A percentile compares a stretch with the other conserved stretches of the same genome.
Evolutionary conservation across 2,329 filamentous ascomycete genomes (phyloP).

Genomic region (Thermoascus crustaceus): DNA sequence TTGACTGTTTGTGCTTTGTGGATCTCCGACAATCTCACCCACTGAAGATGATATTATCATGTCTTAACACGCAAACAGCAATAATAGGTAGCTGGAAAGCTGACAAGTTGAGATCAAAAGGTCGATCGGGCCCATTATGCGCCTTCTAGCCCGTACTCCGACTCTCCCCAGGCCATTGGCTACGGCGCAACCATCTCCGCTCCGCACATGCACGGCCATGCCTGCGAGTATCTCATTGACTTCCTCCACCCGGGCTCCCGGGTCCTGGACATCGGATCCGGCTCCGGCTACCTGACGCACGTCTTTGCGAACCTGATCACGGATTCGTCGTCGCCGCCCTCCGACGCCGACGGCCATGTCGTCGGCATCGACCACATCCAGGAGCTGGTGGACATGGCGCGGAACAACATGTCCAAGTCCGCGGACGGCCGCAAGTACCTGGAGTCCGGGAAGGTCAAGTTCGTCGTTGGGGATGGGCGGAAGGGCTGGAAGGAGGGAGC

Average conservation of each 20-base stretch:
- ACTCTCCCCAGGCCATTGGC: slow-evolving; percentile 62
- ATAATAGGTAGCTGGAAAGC: too few species aligned
- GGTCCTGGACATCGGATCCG: slow-evolving; percentile 66
- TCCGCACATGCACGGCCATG: slow-evolving; percentile 64
- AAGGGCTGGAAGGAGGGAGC: slow-evolving; percentile 53
- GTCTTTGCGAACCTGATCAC: slow-evolving; percentile 69
- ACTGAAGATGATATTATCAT: too few species aligned
- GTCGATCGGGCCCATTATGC: slow-evolving; percentile 86
- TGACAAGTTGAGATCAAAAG: slow-evolving; percentile 34
- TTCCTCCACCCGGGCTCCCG: slow-evolving; percentile 47
- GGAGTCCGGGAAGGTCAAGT: slow-evolving; percentile 56
- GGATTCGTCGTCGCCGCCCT: slow-evolving; percentile 12
- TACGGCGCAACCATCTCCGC: slow-evolving; percentile 62
- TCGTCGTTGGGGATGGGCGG: slow-evolving; percentile 67
- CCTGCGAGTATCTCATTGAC: slow-evolving; percentile 54
- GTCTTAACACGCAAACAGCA: not conserved
- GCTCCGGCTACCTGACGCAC: slow-evolving; percentile 78
- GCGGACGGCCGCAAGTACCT: slow-evolving; percentile 53
- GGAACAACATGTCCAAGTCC: slow-evolving; percentile 58
- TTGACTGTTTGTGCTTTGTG: too few species aligned
- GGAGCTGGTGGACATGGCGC: slow-evolving; percentile 54
- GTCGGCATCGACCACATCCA: slow-evolving; percentile 69
- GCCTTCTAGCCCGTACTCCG: slow-evolving; percentile 61
- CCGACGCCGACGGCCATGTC: slow-evolving; percentile 41
- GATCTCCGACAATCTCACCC: too few species aligned